Percentiles rank a stretch among this genome's conserved stretches.
Evolutionary conservation across 192 early-diverging fungal genomes (phyloP).

Genomic region (Coemansia sp.): DNA sequence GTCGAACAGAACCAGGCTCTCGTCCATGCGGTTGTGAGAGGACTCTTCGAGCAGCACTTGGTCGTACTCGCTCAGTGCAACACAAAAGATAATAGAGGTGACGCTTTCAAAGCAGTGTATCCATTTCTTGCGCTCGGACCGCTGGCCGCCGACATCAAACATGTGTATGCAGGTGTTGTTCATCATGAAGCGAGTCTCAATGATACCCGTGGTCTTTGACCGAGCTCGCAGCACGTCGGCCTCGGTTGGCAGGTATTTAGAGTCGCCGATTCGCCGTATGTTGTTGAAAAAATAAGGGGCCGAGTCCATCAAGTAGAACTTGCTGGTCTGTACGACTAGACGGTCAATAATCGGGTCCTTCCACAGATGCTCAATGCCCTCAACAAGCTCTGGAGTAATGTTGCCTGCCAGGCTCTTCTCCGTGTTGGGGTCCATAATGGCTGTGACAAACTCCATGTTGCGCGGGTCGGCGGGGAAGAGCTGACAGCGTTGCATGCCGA

Average conservation of each 20-base stretch:
- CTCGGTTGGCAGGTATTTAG: conserved; percentile 89
- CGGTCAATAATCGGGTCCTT: conserved; percentile 68
- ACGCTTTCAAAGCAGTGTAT: conserved; percentile 99
- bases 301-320: conserved; percentile 92
- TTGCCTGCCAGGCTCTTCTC: conserved; percentile 63
- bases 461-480: conserved; percentile 59
- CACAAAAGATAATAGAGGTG: conserved; percentile 94
- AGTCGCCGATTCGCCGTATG: conserved; percentile 80
- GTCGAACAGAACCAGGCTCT: conserved; percentile 89
- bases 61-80: conserved; percentile 92
- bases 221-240: conserved; percentile 96
- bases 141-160: conserved; percentile 99
- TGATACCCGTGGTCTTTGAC: conserved; percentile 97
- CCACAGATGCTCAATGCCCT: conserved; percentile 74
- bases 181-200: conserved; percentile 93
- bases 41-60: conserved; percentile 89
- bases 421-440: conserved; percentile 48
- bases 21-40: conserved; percentile 87
- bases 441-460: conserved; percentile 57
- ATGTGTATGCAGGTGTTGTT: conserved; percentile 91
- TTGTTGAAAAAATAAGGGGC: conserved; percentile 94
- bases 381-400: conserved; percentile 70
- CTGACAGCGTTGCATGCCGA: conserved; percentile 70
- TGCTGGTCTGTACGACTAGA: conserved; percentile 73
- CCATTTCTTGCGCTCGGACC: conserved; percentile 99